Evolutionary conservation across 305 asterid species (phyloP), one percentile per base, ranked within the genome.

Genomic region (Plantago coronopus): DNA sequence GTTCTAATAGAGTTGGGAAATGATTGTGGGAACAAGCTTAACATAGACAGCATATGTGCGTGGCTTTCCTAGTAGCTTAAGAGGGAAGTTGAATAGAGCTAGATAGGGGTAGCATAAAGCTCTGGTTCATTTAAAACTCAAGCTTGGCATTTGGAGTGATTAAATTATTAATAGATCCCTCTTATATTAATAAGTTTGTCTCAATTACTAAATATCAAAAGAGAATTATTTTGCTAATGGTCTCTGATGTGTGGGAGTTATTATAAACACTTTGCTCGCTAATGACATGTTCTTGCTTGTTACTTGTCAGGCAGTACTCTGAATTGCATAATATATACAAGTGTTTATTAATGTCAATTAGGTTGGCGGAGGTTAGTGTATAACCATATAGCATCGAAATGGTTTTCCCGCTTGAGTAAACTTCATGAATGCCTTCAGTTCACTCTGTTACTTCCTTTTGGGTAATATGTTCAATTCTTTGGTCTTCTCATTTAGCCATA

Each of bases 401-500:
- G 49, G 14, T 47, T 31, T 23, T 47, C 29, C 31, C 13, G 11
- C 44, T 0, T 38, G 44, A 38, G 7, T 38, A 38, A 38, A 12
- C 44, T 38, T 38, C 44, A 38, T 38, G 44, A 31, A 38, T 38
- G 44, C 16, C 13, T 38, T 38, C 13, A 3, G 57, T 23, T 51
- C 9, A 10, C 17, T 23, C 19, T 51, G 11, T 51, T 15, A 1
- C 57, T 23, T 51, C 4, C 3, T 3, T 23, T 51, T 38, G 14
- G 38, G 57, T 17, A 17, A 29, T 31, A 27, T 17, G 12, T 14
- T 31, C 40, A 13, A 25, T 31, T 48, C 17, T 64, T 61, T 64
- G 8, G 31, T 54, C 59, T 49, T 69, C 62, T 61, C 49, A 29
- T 56, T 50, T 54, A 64, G 59, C 29, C 2, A 22, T 17, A 21